Conservation (phyloP, 2,329 filamentous ascomycete species). For the Ophiostoma australiae region DNA sequence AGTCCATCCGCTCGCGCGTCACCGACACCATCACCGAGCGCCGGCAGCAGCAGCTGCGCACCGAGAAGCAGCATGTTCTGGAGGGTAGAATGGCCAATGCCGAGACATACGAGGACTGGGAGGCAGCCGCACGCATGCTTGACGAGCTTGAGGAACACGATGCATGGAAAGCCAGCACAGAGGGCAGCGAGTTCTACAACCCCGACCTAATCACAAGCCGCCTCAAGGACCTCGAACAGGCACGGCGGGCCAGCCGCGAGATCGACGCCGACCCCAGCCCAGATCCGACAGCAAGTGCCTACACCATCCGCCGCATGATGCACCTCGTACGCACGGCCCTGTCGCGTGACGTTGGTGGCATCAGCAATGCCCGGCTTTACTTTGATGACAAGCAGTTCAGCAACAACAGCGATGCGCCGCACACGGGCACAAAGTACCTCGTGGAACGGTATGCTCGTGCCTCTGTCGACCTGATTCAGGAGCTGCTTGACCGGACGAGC, state of each 20-base stretch:
- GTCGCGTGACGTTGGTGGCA: constrained; percentile 75
- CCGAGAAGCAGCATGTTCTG: constrained; percentile 24
- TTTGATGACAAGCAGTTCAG: constrained; percentile 53
- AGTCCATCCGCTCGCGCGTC: constrained; percentile 6
- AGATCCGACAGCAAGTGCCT: neutral
- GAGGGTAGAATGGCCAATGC: constrained; percentile 42
- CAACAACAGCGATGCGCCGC: constrained; percentile 32
- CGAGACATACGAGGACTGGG: constrained; percentile 66
- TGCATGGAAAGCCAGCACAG: constrained; percentile 16
- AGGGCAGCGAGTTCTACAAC: constrained; percentile 51
- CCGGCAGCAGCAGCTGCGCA: constrained; percentile 14
- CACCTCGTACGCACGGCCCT: constrained; percentile 75
- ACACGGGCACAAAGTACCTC: constrained; percentile 78
- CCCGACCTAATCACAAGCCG: constrained; percentile 59
- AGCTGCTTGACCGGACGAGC: constrained; percentile 56
- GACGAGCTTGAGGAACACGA: constrained; percentile 67
- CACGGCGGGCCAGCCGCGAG: constrained; percentile 42
- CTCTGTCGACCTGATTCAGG: constrained; percentile 66
- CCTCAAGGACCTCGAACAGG: constrained; percentile 69
- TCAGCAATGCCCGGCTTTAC: constrained; percentile 79
- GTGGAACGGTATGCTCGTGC: constrained; percentile 85
- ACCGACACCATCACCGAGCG: constrained; percentile 16
- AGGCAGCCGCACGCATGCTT: constrained; percentile 67
- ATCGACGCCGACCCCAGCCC: neutral
- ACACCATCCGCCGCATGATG: constrained; percentile 58